Evolutionary conservation across 2,329 filamentous ascomycete genomes (phyloP), one percentile per base, ranked within the genome.

Genomic region (Dendryphion nanum): DNA sequence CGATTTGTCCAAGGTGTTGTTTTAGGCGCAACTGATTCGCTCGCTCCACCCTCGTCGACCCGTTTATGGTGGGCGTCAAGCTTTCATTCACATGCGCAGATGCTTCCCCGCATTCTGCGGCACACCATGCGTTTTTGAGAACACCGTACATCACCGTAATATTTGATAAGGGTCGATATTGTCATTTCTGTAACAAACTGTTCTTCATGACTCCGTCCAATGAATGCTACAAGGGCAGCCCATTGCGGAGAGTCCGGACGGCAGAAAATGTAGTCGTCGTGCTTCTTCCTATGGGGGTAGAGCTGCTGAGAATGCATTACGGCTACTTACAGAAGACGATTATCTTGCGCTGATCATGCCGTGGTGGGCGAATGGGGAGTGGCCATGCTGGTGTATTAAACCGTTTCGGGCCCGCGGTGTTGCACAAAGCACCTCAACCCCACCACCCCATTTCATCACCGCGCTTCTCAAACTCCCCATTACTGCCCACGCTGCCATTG

Each of bases 381-480:
- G n/a, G n/a, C n/a, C n/a, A n/a, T n/a, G n/a, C n/a, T n/a, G n/a
- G n/a, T n/a, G 10, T 30, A 31, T 30, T 51, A 48, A 39, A 38
- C 51, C 40, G 42, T 38, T 53, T 56, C 40, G 46, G 48, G 47
- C 26, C 30, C n/a, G n/a, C 30, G 23, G 18, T 26, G 47, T 44
- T 48, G 45, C 49, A 57, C 48, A 53, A 53, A 53, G 51, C 50
- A 44, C 23, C 54, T 57, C 38, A 48, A 61, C 61, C 61, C 61
- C 61, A 61, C 61, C 57, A 60, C 15, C 12, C n/a, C n/a, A n/a
- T 56, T 53, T 47, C 59, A 59, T 57, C 57, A 59, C 56, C 49
- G 40, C 45, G 37, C 44, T 46, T 30, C 41, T 44, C 48, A 41
- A 50, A 41, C 48, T 47, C 40, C 42, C 38, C 44, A 47, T 28